These are phyloP conservation scores for Citrus cavaleriei DNA, from an alignment of 345 rosid genomes.

Conservation along the genomic window DNA sequence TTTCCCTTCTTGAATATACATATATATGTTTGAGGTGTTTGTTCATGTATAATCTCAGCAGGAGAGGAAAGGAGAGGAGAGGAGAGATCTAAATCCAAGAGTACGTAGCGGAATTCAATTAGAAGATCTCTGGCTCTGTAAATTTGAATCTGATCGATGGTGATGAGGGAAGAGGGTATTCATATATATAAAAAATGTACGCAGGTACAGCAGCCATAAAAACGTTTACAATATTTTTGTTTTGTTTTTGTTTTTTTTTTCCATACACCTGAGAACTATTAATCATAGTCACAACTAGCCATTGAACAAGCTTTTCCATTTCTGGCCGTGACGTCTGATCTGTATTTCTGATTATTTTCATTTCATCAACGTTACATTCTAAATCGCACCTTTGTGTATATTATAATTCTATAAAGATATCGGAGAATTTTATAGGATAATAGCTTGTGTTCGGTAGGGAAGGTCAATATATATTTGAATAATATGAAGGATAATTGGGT, in stretches of 20 bases:
- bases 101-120: background rate
- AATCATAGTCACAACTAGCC: background rate
- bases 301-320: background rate
- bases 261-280: background rate
- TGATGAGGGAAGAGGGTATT: background rate
- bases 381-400: background rate
- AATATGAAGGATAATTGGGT: too few relatives aligned
- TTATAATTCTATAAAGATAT: background rate
- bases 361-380: background rate
- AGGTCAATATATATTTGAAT: too few relatives aligned
- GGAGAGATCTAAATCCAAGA: background rate
- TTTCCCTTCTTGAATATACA: too few relatives aligned
- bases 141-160: background rate
- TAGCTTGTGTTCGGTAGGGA: too few relatives aligned
- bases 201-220: background rate
- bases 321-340: background rate
- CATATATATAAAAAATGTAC: background rate
- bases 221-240: background rate
- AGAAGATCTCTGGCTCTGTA: constrained; percentile 8
- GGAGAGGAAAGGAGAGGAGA: too few relatives aligned
- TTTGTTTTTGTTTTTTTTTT: background rate
- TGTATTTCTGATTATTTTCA: background rate
- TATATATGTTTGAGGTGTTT: background rate
- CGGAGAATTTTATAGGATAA: background rate
- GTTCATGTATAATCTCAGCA: background rate